Conservation (phyloP, 306 rosid species). For the Echinosophora koreensis region DNA sequence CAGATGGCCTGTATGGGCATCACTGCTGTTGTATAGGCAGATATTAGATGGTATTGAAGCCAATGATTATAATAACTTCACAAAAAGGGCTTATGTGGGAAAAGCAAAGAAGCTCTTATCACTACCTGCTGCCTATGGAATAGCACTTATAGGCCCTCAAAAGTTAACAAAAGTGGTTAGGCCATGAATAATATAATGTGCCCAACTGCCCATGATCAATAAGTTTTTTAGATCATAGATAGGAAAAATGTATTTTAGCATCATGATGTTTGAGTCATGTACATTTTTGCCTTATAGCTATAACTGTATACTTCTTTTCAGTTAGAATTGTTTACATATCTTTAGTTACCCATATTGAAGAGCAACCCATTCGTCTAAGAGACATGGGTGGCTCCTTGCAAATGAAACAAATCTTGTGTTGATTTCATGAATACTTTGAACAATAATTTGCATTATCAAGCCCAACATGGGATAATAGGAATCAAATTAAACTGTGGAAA, state of each 20-base stretch:
- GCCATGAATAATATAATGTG: conserved; percentile 45
- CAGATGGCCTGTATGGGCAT: conserved; percentile 97
- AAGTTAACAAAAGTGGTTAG: conserved; percentile 55
- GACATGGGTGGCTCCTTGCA: conserved; percentile 3
- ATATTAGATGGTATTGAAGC: conserved; percentile 95
- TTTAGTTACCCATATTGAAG: neutral
- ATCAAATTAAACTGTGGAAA: neutral
- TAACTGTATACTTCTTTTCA: conserved; percentile 30
- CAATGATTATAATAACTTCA: conserved; percentile 91
- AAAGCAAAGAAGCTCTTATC: conserved; percentile 75
- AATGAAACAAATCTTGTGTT: conserved; percentile 14
- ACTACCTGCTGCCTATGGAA: conserved; percentile 80
- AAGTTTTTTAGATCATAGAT: too few relatives aligned
- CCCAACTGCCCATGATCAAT: neutral
- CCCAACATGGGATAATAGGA: neutral
- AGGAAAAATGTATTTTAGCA: too few relatives aligned
- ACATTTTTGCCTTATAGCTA: neutral
- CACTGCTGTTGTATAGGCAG: conserved; percentile 79
- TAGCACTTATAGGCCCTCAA: conserved; percentile 65
- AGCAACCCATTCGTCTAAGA: conserved; percentile 19
- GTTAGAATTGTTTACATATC: conserved; percentile 34
- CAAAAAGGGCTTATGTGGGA: conserved; percentile 85
- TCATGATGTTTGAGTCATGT: too few relatives aligned
- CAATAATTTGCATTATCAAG: neutral
- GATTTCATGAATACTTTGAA: neutral